Conservation (phyloP, 2,329 filamentous ascomycete genomes). For the Zymoseptoria passerinii region DNA sequence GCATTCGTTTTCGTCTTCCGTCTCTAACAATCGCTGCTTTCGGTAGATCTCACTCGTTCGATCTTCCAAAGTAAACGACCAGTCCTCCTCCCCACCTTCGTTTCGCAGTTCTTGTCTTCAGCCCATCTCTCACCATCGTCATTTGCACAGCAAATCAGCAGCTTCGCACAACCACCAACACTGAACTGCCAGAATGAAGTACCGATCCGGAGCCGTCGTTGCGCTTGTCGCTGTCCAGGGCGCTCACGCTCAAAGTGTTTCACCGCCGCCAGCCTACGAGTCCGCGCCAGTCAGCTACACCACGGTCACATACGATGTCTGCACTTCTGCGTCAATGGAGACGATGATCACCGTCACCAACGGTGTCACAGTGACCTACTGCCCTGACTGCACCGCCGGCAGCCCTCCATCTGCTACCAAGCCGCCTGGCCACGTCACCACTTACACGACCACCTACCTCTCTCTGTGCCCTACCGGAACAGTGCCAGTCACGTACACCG, state of each 20-base stretch:
- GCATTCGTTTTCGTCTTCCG: constrained; percentile 12
- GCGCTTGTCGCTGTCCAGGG: constrained; percentile 20
- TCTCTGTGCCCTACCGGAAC: constrained; percentile 30
- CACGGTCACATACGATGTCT: constrained; percentile 28
- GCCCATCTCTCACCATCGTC: constrained; percentile 1
- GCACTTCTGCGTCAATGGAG: constrained; percentile 23
- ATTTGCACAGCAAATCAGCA: constrained; percentile 3
- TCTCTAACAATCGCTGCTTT: constrained; percentile 15
- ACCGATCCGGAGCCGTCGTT: constrained; percentile 16
- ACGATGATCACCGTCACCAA: constrained; percentile 30
- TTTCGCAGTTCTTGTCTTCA: constrained; percentile 4
- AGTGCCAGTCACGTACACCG: constrained; percentile 28
- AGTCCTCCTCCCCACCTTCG: constrained; percentile 2
- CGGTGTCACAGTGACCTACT: constrained; percentile 31
- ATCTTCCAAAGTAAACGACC: constrained; percentile 14
- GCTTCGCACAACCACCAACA: background rate
- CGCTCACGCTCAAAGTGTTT: constrained; percentile 20
- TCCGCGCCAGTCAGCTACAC: constrained; percentile 21
- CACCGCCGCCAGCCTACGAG: constrained; percentile 2
- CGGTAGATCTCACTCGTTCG: constrained; percentile 26
- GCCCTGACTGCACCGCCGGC: constrained; percentile 26
- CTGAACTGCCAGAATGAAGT: constrained; percentile 21
- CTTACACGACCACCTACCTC: constrained; percentile 31
- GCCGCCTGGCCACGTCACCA: constrained; percentile 25
- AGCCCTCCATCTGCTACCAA: constrained; percentile 5